These are phyloP conservation scores for Marasmius fiardii DNA, from an alignment of 1,284 basidiomycete species.

Conservation along the genomic window DNA sequence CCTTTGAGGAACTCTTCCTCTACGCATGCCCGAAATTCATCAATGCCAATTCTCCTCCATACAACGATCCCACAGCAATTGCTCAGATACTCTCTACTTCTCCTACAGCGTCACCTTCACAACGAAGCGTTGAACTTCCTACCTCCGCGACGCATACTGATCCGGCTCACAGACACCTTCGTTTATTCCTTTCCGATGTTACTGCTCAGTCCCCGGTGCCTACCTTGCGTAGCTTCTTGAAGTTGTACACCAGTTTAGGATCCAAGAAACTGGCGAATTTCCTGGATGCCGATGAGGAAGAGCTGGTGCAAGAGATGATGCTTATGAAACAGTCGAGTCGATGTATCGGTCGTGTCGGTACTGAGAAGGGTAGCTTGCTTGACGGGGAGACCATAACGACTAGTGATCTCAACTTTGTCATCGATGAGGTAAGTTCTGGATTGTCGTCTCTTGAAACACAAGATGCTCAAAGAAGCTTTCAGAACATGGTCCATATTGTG, in stretches of 20 bases:
- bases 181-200: conserved; percentile 81
- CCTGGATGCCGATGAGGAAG: conserved; percentile 88
- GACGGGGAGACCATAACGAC: conserved; percentile 88
- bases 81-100: conserved; percentile 39
- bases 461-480: not conserved
- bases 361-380: conserved; percentile 59
- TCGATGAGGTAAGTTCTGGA: conserved; percentile 71
- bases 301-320: conserved; percentile 96
- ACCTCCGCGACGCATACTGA: conserved; percentile 42
- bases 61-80: conserved; percentile 77
- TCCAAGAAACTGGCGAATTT: conserved; percentile 91
- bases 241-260: conserved; percentile 93
- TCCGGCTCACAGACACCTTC: conserved; percentile 81
- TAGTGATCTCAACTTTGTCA: conserved; percentile 94
- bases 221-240: conserved; percentile 88
- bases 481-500: conserved; percentile 96
- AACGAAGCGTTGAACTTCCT: conserved; percentile 23
- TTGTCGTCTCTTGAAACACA: conserved; percentile 1
- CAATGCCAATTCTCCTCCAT: conserved; percentile 89
- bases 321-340: conserved; percentile 89
- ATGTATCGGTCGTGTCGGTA: conserved; percentile 59
- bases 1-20: conserved; percentile 93
- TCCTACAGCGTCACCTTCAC: conserved; percentile 28
- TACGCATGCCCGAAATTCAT: conserved; percentile 98
- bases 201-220: conserved; percentile 76